phyloP scores from a whole-genome alignment of 164 flowering plant genomes.

The Dillenia suffruticosa region DNA sequence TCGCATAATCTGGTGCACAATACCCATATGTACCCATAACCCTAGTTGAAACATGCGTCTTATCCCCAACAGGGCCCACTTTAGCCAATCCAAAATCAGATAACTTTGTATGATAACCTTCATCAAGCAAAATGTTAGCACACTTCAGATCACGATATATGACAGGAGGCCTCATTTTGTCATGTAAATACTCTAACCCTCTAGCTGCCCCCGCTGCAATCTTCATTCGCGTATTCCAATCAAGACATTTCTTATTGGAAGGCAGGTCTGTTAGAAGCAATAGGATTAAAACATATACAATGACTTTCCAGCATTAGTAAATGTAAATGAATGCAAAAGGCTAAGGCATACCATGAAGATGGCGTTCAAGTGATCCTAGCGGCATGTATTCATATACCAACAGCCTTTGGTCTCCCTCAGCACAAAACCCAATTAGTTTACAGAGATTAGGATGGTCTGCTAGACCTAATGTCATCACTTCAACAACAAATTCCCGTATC shows the following conservation, averaged over 20 bases:
- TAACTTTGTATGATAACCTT: constrained; percentile 64
- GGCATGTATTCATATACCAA: constrained; percentile 92
- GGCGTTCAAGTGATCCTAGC: constrained; percentile 73
- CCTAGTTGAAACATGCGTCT: constrained; percentile 83
- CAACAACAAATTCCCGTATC: constrained; percentile 69
- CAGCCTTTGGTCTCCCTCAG: constrained; percentile 76
- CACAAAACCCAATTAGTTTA: constrained; percentile 78
- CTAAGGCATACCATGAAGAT: constrained; percentile 60
- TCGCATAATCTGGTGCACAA: constrained; percentile 92
- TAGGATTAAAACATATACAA: not conserved
- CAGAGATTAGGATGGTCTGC: constrained; percentile 79
- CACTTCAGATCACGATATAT: constrained; percentile 88
- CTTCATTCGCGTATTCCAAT: constrained; percentile 82
- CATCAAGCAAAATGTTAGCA: constrained; percentile 90
- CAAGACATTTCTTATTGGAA: constrained; percentile 46
- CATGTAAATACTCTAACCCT: constrained; percentile 79
- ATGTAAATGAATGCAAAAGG: constrained; percentile 1
- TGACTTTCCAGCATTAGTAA: not conserved
- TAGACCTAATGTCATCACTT: constrained; percentile 59
- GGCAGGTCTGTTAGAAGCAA: constrained; percentile 35
- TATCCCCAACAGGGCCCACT: constrained; percentile 80
- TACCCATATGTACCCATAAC: constrained; percentile 94
- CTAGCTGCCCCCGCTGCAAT: constrained; percentile 84
- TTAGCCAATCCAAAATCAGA: constrained; percentile 95
- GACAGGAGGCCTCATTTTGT: constrained; percentile 66